Base-by-base conservation (phyloP, 805 yeast species). In the Ogataea henricii region DNA sequence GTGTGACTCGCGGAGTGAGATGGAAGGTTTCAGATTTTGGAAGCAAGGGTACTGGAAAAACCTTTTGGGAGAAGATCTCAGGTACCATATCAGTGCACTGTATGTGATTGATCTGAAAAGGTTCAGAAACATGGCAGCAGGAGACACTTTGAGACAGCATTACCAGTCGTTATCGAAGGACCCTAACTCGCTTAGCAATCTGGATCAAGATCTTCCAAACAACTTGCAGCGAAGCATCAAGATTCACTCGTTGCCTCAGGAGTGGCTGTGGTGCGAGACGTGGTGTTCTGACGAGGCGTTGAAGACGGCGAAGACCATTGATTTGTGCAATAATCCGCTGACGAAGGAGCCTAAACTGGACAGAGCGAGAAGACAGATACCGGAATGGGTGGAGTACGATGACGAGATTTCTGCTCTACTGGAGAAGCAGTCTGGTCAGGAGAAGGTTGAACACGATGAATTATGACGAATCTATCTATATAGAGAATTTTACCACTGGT, bases 131-230 rank as follows among this genome's bases (percentile, higher is more conserved):
- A 64, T 77, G 10, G 78, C 76, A 0, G 91, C 89, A 2, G 98
- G 97, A 16, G 96, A 92, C 65, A 64, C 73, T 22, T 64, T 94
- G 43, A 81, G 99, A 58, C 77, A 83, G 12, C 96, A 89, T 54
- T 92, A 94, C 66, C 97, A 91, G 61, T 74, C 78, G 40, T 67
- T 94, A 1, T 84, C 96, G 0, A 78, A 81, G 0, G 97, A 90
- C 63, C 86, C 94, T 1, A 73, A 69, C 18, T 90, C 97, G 0
- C 70, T 94, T 48, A 77, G 89, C 9, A 89, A 89, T 59, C 74
- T 91, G 50, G 98, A 90, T 62, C 97, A 92, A 63, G 98, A 94
- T 63, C 74, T 92, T 51, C 90, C 97, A n/a, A 94, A 92, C 66
- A 87, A 88, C 60, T 56, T 91, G 56, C 98, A 94, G 65, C 58